Conservation (phyloP, 2,329 filamentous ascomycete genomes). For the Rutstroemia sp. region DNA sequence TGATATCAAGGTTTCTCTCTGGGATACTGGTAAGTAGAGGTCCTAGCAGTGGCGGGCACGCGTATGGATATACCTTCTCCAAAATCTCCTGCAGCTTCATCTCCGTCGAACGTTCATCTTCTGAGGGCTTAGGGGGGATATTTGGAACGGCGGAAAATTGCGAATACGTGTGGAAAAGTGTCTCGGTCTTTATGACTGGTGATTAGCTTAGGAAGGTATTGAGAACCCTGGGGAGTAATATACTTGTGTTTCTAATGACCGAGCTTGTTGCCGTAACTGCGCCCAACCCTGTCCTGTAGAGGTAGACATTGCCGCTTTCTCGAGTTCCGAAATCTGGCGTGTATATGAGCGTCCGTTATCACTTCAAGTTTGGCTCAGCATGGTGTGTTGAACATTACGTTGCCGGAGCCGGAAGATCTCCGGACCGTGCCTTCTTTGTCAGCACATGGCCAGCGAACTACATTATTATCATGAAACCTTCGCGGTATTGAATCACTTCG, state of each 20-base stretch:
- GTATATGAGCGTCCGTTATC: background rate
- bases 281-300: constrained; percentile 60
- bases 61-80: constrained; percentile 53
- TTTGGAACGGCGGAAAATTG: constrained; percentile 78
- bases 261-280: constrained; percentile 84
- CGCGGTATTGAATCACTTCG: background rate
- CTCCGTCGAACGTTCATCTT: constrained; percentile 77
- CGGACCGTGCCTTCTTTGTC: constrained; percentile 1
- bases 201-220: background rate
- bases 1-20: constrained; percentile 75
- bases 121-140: constrained; percentile 73
- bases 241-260: constrained; percentile 83
- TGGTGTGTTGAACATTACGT: constrained; percentile 3
- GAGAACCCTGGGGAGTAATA: constrained; percentile 9
- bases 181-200: constrained; percentile 5
- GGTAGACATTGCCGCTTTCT: constrained; percentile 11
- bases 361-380: background rate
- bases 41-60: background rate
- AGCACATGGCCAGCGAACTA: background rate
- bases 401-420: constrained; percentile 5
- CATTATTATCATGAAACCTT: background rate
- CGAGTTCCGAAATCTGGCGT: background rate
- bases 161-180: constrained; percentile 69
- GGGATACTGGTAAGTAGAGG: constrained; percentile 8
- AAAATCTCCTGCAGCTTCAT: constrained; percentile 76